Conservation (phyloP, 2,329 filamentous ascomycete genomes). For the Arthrinium phaeospermum region DNA sequence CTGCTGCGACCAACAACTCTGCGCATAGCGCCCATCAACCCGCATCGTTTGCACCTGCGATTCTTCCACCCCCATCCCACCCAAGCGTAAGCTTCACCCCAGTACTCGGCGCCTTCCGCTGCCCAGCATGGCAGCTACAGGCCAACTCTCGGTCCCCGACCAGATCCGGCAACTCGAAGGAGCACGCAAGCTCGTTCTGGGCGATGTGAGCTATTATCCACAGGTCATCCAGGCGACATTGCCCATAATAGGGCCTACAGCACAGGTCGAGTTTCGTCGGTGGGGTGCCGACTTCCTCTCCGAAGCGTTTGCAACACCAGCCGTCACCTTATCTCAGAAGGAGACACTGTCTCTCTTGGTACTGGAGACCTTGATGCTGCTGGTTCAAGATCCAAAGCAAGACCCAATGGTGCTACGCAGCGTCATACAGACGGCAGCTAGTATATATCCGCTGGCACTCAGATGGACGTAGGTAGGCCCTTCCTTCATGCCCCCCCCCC, state of each 20-base stretch:
- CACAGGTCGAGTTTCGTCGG: slow-evolving; percentile 82
- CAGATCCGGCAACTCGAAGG: slow-evolving; percentile 88
- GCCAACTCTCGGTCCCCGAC: slow-evolving; percentile 66
- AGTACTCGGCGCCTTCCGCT: not conserved
- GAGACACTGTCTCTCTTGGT: slow-evolving; percentile 78
- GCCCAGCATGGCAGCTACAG: slow-evolving; percentile 55
- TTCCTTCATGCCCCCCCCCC: slow-evolving; percentile 18
- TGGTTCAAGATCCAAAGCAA: slow-evolving; percentile 74
- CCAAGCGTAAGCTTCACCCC: not conserved
- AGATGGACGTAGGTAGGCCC: slow-evolving; percentile 83
- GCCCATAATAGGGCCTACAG: slow-evolving; percentile 81
- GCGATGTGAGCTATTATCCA: slow-evolving; percentile 86
- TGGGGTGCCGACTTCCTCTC: slow-evolving; percentile 97
- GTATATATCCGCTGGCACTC: slow-evolving; percentile 90
- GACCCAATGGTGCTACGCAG: slow-evolving; percentile 84
- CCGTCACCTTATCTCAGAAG: slow-evolving; percentile 78
- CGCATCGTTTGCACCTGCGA: not conserved
- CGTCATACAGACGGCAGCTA: slow-evolving; percentile 86
- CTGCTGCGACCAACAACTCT: not conserved
- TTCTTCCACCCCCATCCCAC: not conserved
- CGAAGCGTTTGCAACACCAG: slow-evolving; percentile 94
- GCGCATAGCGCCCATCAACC: not conserved
- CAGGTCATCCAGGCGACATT: slow-evolving; percentile 91
- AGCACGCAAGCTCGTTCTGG: slow-evolving; percentile 87
- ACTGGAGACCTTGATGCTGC: slow-evolving; percentile 74